Evolutionary conservation across 768 basidiomycete species (phyloP).

Genomic region (Hemileccinum impolitum): DNA sequence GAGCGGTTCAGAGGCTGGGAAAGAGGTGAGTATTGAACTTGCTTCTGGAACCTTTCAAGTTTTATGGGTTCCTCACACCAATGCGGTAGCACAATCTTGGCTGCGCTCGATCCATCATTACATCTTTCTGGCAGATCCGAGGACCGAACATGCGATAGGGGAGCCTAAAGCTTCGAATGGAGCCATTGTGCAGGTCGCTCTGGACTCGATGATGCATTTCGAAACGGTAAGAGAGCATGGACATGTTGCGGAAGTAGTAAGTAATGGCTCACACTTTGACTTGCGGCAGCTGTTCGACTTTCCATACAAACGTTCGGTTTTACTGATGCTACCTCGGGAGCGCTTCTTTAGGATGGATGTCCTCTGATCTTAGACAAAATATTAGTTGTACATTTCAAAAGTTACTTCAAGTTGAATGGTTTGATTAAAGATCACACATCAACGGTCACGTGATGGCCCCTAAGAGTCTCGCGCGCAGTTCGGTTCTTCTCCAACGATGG

Average conservation of each 20-base stretch:
- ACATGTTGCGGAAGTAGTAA: background rate
- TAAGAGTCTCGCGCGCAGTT: background rate
- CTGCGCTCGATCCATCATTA: constrained; percentile 37
- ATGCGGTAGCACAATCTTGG: constrained; percentile 15
- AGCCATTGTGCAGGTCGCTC: constrained; percentile 25
- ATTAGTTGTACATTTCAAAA: no score
- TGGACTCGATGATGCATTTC: constrained; percentile 19
- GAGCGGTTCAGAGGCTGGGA: constrained; percentile 42
- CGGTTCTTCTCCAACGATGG: constrained; percentile 13
- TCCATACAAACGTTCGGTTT: constrained; percentile 23
- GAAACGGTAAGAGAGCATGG: constrained; percentile 13
- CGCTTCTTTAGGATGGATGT: constrained; percentile 24
- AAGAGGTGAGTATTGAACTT: constrained; percentile 33
- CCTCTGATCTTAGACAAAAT: constrained; percentile 3
- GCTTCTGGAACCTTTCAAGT: background rate
- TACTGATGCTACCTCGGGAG: constrained; percentile 15
- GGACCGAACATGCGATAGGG: constrained; percentile 39
- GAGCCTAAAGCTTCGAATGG: constrained; percentile 39
- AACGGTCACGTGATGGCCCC: constrained; percentile 6
- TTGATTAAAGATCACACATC: no score
- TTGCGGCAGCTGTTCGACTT: constrained; percentile 22
- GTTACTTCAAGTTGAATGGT: no score
- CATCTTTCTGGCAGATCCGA: constrained; percentile 41
- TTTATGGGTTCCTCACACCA: background rate
- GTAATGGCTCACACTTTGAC: no score